Evolutionary conservation across 2,329 filamentous ascomycete species (phyloP), one percentile per base, ranked within the genome.

Genomic region (Huntiella abstrusa): DNA sequence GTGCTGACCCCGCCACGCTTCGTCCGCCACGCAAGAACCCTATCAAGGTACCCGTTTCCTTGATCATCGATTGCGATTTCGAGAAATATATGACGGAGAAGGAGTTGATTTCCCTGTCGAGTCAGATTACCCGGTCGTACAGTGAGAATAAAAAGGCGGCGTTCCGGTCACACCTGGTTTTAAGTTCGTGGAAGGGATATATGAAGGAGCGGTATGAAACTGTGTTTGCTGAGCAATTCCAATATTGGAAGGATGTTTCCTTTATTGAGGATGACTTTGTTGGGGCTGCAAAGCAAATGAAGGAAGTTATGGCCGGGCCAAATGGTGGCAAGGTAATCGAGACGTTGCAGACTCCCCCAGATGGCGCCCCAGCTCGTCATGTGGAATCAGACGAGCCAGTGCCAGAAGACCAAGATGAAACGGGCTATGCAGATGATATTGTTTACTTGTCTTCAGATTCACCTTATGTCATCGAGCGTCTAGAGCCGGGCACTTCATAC

Each of bases 371-470:
- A n/a, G 44, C 41, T 19, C 45, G 49, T 15, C 50, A 51, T n/a
- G 34, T 45, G 33, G 47, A 46, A 22, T 34, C 40, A 13, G 28
- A 33, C 41, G 56, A 57, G 8, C 55, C 63, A 4, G 59, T 60
- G 2, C 49, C 63, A 11, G 54, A 59, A 0, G 56, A 59, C 3
- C 55, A 59, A 0, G 57, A 62, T 35, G 57, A 59, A 22, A 56
- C 58, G 33, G 60, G 60, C 50, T 55, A 56, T 46, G 63, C 66
- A 41, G 42, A 45, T 4, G 41, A 47, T 12, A 68, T 95, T 5
- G 73, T 98, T 48, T 98, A 98, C 58, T 74, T 98, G 4, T 84
- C 84, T 5, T 86, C 86, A 12, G 91, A 98, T 60, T 92, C 85
- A n/a, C 77, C 82, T 0, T 71, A 93, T 53, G 88, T 82, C 0